A percentile compares a stretch with the other conserved stretches of the same genome.
These are phyloP conservation scores for Penicillium roqueforti DNA, from an alignment of 495 filamentous ascomycete species.

Conservation along the genomic window DNA sequence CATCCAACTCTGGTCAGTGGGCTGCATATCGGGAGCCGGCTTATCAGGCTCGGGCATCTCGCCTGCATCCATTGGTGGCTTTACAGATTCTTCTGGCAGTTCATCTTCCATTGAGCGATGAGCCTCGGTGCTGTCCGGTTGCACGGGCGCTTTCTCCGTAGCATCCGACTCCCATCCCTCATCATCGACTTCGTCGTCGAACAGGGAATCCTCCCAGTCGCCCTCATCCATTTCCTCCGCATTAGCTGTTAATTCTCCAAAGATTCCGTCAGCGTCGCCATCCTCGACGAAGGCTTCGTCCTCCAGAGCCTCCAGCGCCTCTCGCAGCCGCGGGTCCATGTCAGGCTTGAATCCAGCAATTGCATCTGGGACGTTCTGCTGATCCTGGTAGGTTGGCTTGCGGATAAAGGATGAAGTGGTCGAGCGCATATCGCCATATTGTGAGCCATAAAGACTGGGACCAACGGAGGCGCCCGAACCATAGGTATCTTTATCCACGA, in stretches of 20 bases:
- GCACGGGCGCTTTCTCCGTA: slow-evolving; percentile 67
- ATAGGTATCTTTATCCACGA: slow-evolving; percentile 40
- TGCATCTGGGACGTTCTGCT: slow-evolving; percentile 87
- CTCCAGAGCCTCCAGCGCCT: slow-evolving; percentile 90
- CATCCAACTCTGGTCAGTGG: slow-evolving; percentile 72
- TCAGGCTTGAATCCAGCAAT: slow-evolving; percentile 93
- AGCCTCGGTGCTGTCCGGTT: slow-evolving; percentile 38
- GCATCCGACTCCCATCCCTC: slow-evolving; percentile 93
- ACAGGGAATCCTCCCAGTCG: slow-evolving; percentile 60
- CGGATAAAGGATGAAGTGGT: slow-evolving; percentile 62
- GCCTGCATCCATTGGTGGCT: slow-evolving; percentile 21
- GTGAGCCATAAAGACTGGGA: slow-evolving; percentile 31
- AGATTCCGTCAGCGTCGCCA: slow-evolving; percentile 65
- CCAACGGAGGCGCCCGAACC: slow-evolving; percentile 47
- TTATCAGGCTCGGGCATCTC: slow-evolving; percentile 45
- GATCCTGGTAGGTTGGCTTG: slow-evolving; percentile 79
- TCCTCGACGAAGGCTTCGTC: slow-evolving; percentile 96
- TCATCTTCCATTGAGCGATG: slow-evolving; percentile 10
- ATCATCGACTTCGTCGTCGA: slow-evolving; percentile 59
- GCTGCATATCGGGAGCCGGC: slow-evolving; percentile 39
- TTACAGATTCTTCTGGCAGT: neutral
- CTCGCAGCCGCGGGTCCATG: slow-evolving; percentile 92
- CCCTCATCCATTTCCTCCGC: slow-evolving; percentile 65
- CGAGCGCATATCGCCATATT: slow-evolving; percentile 37
- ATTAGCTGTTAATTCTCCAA: slow-evolving; percentile 70